These are phyloP conservation scores for Acacia pycnantha DNA, from an alignment of 331 rosid genomes.

Conservation along the genomic window DNA sequence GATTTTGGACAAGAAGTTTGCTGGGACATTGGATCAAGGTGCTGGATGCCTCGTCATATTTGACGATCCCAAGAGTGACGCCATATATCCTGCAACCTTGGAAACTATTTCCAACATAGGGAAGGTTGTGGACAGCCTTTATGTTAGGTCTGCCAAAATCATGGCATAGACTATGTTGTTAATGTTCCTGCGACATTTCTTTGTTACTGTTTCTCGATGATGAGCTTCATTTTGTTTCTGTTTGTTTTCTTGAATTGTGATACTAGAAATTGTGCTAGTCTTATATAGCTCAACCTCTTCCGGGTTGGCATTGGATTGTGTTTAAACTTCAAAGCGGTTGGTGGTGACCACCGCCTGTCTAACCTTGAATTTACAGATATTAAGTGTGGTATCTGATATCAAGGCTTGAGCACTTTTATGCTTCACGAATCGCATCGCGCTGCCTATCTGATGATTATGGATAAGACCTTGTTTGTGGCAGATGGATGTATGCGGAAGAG, in stretches of 20 bases:
- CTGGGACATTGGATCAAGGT: conserved; percentile 95
- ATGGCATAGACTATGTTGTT: conserved; percentile 60
- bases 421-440: neutral
- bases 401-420: neutral
- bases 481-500: neutral
- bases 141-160: conserved; percentile 92
- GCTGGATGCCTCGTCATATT: conserved; percentile 94
- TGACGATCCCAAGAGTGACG: conserved; percentile 72
- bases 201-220: conserved; percentile 13
- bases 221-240: neutral
- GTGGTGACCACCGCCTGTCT: neutral
- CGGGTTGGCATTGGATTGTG: neutral
- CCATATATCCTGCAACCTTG: conserved; percentile 83
- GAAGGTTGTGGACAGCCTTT: conserved; percentile 92
- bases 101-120: conserved; percentile 87
- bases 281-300: conserved; percentile 1
- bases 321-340: neutral
- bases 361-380: neutral
- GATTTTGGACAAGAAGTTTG: conserved; percentile 93
- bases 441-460: neutral
- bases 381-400: neutral
- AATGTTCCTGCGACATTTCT: neutral
- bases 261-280: neutral
- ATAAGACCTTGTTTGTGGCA: neutral
- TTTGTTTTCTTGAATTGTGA: conserved; percentile 14